Percentiles rank a stretch among this genome's conserved stretches.
phyloP scores from a whole-genome alignment of 2,329 filamentous ascomycete genomes.

The Cytospora mali region DNA sequence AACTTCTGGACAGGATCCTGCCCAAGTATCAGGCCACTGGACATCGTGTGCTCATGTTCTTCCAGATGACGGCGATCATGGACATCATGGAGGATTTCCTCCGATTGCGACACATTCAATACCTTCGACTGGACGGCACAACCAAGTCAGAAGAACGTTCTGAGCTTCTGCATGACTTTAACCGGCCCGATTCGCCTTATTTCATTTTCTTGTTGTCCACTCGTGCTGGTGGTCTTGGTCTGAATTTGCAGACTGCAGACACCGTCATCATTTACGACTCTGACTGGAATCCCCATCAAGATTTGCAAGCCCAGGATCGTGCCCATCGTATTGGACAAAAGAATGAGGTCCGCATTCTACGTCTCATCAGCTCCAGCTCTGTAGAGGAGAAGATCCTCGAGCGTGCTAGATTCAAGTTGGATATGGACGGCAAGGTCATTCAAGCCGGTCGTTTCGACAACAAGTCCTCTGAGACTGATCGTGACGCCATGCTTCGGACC shows the following conservation, averaged over 20 bases:
- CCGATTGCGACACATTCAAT: conserved; percentile 78
- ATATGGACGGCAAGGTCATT: conserved; percentile 99
- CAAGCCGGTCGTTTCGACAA: conserved; percentile 99
- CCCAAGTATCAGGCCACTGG: conserved; percentile 91
- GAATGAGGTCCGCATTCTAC: conserved; percentile 96
- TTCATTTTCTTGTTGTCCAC: conserved; percentile 99
- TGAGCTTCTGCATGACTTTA: conserved; percentile 85
- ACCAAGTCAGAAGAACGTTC: conserved; percentile 98
- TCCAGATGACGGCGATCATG: conserved; percentile 99
- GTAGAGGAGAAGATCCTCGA: conserved; percentile 99
- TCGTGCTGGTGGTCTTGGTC: conserved; percentile 93
- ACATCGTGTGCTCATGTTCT: conserved; percentile 98
- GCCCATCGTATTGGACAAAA: conserved; percentile 99
- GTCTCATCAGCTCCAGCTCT: conserved; percentile 93
- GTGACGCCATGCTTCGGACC: conserved; percentile 93
- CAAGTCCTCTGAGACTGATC: conserved; percentile 97
- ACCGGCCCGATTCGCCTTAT: conserved; percentile 85
- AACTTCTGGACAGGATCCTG: conserved; percentile 86
- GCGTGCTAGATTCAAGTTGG: conserved; percentile 94
- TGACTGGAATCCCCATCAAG: conserved; percentile 99
- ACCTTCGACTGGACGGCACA: conserved; percentile 91
- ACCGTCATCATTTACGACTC: conserved; percentile 99
- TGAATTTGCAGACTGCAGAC: conserved; percentile 96
- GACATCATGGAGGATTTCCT: conserved; percentile 99
- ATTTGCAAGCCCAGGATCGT: conserved; percentile 98